Conservation (phyloP, 2,329 filamentous ascomycete genomes). For the Akanthomyces dipterigenus region DNA sequence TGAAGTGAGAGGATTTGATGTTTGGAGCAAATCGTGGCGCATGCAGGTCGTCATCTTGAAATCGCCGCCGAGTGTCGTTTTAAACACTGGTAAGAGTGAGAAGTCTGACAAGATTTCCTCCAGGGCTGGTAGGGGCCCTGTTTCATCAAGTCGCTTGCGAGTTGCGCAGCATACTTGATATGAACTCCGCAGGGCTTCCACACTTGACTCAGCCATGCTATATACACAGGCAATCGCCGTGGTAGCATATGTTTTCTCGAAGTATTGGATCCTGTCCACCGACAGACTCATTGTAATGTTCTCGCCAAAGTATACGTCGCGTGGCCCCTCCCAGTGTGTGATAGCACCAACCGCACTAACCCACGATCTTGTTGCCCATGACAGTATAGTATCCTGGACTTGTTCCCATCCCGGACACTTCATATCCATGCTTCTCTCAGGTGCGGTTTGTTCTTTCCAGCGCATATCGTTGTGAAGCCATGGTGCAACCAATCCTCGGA, state of each 20-base stretch:
- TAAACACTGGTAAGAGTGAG: conserved; percentile 29
- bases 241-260: conserved; percentile 26
- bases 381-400: conserved; percentile 60
- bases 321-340: conserved; percentile 66
- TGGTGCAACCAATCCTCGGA: conserved; percentile 62
- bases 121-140: conserved; percentile 49
- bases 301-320: conserved; percentile 61
- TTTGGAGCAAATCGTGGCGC: conserved; percentile 44
- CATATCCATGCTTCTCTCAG: conserved; percentile 20
- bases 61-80: conserved; percentile 16
- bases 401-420: conserved; percentile 60
- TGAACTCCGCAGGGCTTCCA: conserved; percentile 5
- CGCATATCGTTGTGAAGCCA: conserved; percentile 64
- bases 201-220: not conserved
- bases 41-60: conserved; percentile 24
- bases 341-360: conserved; percentile 55
- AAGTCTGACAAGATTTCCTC: conserved; percentile 41
- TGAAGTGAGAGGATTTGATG: conserved; percentile 58
- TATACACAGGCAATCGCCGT: conserved; percentile 10
- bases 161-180: conserved; percentile 8
- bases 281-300: conserved; percentile 51
- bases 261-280: conserved; percentile 30
- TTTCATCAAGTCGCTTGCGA: conserved; percentile 42
- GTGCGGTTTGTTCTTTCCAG: conserved; percentile 32
- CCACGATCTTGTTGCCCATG: conserved; percentile 55